A percentile compares a stretch with the other conserved stretches of the same genome.
These are phyloP conservation scores for Lithohypha guttulata DNA, from an alignment of 2,329 filamentous ascomycete genomes.

Conservation along the genomic window DNA sequence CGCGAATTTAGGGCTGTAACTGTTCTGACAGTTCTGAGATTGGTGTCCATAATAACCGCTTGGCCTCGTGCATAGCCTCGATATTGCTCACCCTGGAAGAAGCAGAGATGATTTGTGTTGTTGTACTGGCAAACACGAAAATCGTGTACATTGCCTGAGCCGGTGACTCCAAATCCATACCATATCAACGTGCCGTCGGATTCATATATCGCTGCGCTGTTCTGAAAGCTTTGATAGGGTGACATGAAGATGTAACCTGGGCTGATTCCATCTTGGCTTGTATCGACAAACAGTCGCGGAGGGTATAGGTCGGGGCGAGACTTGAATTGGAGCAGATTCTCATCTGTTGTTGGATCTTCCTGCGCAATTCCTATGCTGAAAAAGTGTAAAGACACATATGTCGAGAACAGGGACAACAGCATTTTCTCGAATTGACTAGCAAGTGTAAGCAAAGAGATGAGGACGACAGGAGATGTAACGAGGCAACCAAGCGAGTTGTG, in stretches of 20 bases:
- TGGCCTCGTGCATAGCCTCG: slow-evolving; percentile 43
- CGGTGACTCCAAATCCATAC: slow-evolving; percentile 39
- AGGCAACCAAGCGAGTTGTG: too few species aligned
- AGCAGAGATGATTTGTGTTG: slow-evolving; percentile 40
- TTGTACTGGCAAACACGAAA: slow-evolving; percentile 41
- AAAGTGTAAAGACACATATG: background rate
- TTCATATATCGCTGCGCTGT: slow-evolving; percentile 43
- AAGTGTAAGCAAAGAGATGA: too few species aligned
- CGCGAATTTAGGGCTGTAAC: slow-evolving; percentile 29
- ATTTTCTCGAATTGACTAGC: too few species aligned
- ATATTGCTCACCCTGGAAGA: slow-evolving; percentile 42
- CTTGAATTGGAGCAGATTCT: slow-evolving; percentile 4
- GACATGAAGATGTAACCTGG: slow-evolving; percentile 43
- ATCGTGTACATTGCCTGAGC: slow-evolving; percentile 39
- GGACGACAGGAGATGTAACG: too few species aligned
- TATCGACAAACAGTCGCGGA: slow-evolving; percentile 26
- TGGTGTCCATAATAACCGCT: slow-evolving; percentile 42
- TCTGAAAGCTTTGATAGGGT: slow-evolving; percentile 39
- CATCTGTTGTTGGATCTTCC: slow-evolving; percentile 1
- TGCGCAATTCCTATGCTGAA: background rate
- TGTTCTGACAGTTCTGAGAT: slow-evolving; percentile 39
- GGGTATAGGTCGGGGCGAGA: slow-evolving; percentile 33
- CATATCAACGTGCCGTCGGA: slow-evolving; percentile 41
- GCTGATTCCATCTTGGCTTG: slow-evolving; percentile 24
- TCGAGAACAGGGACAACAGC: background rate